These are phyloP conservation scores for Corinectria fuckeliana DNA, from an alignment of 2,329 filamentous ascomycete species.

Conservation along the genomic window DNA sequence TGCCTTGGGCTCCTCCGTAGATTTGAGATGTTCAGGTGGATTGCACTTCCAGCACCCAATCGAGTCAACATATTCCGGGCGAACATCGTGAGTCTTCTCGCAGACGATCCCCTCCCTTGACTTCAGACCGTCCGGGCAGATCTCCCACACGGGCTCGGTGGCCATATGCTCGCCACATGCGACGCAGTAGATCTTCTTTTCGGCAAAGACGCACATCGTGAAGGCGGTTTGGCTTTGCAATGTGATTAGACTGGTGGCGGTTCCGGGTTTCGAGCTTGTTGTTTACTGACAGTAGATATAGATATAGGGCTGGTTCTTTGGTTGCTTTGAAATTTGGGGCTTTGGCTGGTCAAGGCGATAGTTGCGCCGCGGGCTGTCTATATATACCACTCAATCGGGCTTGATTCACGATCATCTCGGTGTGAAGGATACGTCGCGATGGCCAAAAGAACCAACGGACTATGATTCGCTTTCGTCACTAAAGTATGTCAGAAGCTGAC, in stretches of 20 bases:
- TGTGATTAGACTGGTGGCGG: not conserved
- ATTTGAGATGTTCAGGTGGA: not conserved
- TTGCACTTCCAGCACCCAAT: not conserved
- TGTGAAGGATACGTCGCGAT: not conserved
- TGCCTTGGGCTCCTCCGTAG: not conserved
- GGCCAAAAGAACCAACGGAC: not conserved
- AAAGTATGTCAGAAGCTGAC: not conserved
- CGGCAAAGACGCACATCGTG: not conserved
- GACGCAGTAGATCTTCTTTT: not conserved
- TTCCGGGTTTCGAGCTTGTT: not conserved
- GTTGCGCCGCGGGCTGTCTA: not conserved
- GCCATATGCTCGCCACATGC: not conserved
- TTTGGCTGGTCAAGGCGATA: not conserved
- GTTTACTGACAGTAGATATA: too few relatives aligned
- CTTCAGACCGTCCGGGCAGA: not conserved
- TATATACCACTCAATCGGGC: not conserved
- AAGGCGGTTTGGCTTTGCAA: not conserved
- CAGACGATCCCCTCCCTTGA: not conserved
- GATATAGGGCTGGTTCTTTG: not conserved
- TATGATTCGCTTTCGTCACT: not conserved
- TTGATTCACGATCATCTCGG: not conserved
- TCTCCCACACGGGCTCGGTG: not conserved
- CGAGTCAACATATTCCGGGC: not conserved
- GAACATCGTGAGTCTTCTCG: not conserved
- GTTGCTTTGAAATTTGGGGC: not conserved